Conservation (phyloP, 306 rosid species). For the Citrullus colocynthis region DNA sequence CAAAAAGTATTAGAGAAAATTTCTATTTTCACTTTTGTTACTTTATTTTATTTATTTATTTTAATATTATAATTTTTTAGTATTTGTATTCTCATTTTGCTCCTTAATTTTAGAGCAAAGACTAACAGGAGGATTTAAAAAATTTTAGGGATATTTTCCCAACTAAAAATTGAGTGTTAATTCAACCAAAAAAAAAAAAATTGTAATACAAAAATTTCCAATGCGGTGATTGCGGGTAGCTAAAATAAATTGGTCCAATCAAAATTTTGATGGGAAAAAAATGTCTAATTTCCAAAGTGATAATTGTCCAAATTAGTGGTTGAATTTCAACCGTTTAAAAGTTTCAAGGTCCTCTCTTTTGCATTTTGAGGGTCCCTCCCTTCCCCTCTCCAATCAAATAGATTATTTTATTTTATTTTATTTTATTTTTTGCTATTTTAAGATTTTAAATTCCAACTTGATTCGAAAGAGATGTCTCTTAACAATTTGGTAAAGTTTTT, state of each 20-base stretch:
- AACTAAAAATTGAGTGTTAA: too few species aligned
- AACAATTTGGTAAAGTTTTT: background rate
- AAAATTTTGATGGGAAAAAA: background rate
- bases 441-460: background rate
- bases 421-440: background rate
- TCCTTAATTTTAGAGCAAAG: too few species aligned
- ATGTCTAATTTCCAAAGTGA: background rate
- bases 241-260: background rate
- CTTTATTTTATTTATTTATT: too few species aligned
- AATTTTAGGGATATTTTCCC: too few species aligned
- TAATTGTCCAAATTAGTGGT: conserved; percentile 2
- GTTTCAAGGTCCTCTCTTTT: background rate
- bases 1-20: too few species aligned
- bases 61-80: too few species aligned
- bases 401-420: too few species aligned
- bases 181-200: background rate
- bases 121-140: too few species aligned
- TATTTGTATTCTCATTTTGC: too few species aligned
- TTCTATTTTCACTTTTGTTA: too few species aligned
- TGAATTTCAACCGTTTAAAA: background rate
- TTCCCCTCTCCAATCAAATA: background rate
- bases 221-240: background rate
- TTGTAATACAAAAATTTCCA: background rate
- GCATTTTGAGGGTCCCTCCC: background rate
- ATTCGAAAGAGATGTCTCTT: background rate